Evolutionary conservation across 176 grass and related monocot species (phyloP), one percentile per base, ranked within the genome.

Genomic region (Oryza brachyantha): DNA sequence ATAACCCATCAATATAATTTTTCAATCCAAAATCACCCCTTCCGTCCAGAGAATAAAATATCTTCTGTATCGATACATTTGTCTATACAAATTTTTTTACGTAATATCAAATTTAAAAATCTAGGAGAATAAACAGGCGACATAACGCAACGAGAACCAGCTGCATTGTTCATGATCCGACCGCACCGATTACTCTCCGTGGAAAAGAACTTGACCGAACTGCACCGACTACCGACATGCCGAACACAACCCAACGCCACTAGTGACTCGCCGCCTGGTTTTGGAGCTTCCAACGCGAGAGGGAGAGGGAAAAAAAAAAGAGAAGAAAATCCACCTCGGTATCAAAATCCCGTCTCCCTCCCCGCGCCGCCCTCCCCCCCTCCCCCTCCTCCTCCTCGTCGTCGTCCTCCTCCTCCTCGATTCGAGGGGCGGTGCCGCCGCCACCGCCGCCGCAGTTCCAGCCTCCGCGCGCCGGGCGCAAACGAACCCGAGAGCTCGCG

Each of bases 381-480:
- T 34, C 17, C 75, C 4, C 7, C 57, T 25, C 48, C 68, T 22
- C 50, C 26, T 25, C 55, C 2, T 19, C 14, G 14, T 38, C 26
- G 34, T 14, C 32, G 74, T 84, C 63, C n/a, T 34, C 26, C 42
- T 14, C 32, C 79, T 84, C 63, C n/a, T 34, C 64, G 81, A 88
- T 84, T 80, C 76, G 81, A 80, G 64, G 76, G 32, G 32, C 5
- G 25, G 45, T n/a, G 48, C 37, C 61, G 50, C 32, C 21, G 38
- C 46, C 40, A 14, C 43, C 66, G 2, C 4, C 16, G n/a, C 37
- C 26, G 64, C 35, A 10, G 48, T 39, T 21, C 29, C 27, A 7
- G 8, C 41, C 14, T n/a, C 76, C 41, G 24, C 34, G 27, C 27
- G n/a, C 76, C 64, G 27, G 55, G 54, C 40, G 70, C 55, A 54